Evolutionary conservation across 331 rosid genomes (phyloP).

Genomic region (Quercus lobata): DNA sequence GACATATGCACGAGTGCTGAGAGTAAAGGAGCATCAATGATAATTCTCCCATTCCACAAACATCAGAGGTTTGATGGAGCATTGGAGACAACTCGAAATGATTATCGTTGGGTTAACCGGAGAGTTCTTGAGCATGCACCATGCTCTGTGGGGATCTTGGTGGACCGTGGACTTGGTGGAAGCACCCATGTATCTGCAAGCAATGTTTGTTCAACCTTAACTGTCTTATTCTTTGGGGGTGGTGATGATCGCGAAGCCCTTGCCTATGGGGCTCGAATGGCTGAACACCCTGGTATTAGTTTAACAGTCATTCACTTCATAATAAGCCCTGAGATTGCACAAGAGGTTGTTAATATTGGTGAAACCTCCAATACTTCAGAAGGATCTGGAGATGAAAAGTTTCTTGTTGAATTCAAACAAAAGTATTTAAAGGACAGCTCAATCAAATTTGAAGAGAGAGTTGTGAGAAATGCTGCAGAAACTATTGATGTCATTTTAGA

Average conservation of each 20-base stretch:
- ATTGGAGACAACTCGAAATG: constrained; percentile 42
- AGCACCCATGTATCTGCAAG: constrained; percentile 50
- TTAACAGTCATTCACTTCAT: constrained; percentile 33
- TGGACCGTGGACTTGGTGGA: constrained; percentile 75
- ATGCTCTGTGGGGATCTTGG: constrained; percentile 68
- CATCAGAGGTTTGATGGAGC: constrained; percentile 57
- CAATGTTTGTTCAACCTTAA: constrained; percentile 32
- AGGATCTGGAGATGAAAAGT: constrained; percentile 15
- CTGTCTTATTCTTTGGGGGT: constrained; percentile 57
- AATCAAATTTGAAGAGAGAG: constrained; percentile 36
- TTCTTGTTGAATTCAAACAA: constrained; percentile 31
- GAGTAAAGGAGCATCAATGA: constrained; percentile 40
- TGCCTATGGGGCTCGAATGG: constrained; percentile 59
- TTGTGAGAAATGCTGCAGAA: constrained; percentile 26
- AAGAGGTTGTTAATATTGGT: constrained; percentile 23
- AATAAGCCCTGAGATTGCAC: constrained; percentile 15
- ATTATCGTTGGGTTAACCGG: constrained; percentile 38
- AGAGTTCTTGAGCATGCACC: constrained; percentile 52
- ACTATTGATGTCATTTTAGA: constrained; percentile 19
- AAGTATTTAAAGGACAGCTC: constrained; percentile 11
- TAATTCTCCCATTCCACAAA: constrained; percentile 60
- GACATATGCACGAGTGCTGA: constrained; percentile 55
- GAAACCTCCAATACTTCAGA: not conserved
- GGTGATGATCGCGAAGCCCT: constrained; percentile 61
- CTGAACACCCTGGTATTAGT: constrained; percentile 59